These are phyloP conservation scores for Nigrograna mackinnonii DNA, from an alignment of 2,329 filamentous ascomycete species.

Conservation along the genomic window DNA sequence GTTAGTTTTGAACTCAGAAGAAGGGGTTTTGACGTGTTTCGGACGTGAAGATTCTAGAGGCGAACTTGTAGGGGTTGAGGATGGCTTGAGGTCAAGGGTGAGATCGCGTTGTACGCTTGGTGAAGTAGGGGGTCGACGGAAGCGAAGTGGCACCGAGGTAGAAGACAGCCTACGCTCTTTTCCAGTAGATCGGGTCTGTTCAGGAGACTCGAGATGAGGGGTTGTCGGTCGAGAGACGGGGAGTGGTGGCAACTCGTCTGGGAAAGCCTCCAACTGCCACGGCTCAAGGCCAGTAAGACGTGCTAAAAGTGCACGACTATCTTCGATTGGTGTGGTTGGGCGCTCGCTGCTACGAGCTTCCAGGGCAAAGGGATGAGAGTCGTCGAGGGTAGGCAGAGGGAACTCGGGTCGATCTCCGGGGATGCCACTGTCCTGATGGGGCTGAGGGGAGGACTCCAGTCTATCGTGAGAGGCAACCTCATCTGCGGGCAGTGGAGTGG, in stretches of 20 bases:
- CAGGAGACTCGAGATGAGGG: constrained; percentile 29
- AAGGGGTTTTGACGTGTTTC: constrained; percentile 52
- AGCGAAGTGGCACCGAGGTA: constrained; percentile 60
- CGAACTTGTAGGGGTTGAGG: constrained; percentile 43
- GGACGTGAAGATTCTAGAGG: constrained; percentile 42
- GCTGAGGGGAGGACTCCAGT: constrained; percentile 14
- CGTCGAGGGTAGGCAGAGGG: constrained; percentile 27
- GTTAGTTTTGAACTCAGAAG: constrained; percentile 57
- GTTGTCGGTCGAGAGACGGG: constrained; percentile 31
- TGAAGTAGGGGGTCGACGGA: constrained; percentile 55
- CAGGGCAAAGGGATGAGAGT: constrained; percentile 22
- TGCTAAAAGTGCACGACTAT: constrained; percentile 34
- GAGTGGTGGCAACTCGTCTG: constrained; percentile 34
- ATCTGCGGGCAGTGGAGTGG: constrained; percentile 49
- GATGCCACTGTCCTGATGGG: constrained; percentile 26
- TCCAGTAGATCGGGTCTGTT: constrained; percentile 19
- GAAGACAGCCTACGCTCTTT: constrained; percentile 33
- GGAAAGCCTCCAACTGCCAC: constrained; percentile 38
- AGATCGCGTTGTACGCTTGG: constrained; percentile 47
- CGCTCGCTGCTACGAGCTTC: constrained; percentile 24
- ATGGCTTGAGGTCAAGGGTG: constrained; percentile 36
- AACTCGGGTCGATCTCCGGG: constrained; percentile 36
- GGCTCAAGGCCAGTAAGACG: constrained; percentile 39
- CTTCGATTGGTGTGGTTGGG: constrained; percentile 36
- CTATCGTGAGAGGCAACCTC: constrained; percentile 23